Evolutionary conservation across 805 yeast species (phyloP), one percentile per base, ranked within the genome.

Genomic region (Cyberlindnera galapagoensis): DNA sequence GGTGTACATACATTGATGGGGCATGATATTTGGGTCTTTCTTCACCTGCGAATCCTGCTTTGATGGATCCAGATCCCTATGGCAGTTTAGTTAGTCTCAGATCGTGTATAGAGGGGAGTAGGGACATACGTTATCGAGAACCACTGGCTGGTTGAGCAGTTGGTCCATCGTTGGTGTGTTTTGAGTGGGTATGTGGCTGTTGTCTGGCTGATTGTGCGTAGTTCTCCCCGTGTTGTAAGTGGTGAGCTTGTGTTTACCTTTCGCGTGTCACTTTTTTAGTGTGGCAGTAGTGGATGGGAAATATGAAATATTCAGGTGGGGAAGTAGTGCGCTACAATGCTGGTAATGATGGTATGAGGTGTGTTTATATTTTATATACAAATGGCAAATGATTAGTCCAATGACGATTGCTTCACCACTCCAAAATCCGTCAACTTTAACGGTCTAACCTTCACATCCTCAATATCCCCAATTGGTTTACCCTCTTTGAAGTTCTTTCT

Each of bases 31-130:
- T 70, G 4, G 97, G 97, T 43, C 65, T 70, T 30, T 85, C 92
- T 44, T 83, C 94, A 15, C 97, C 96, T 1, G 96, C 94, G 56
- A 88, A 84, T 1, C 97, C 97, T 2, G 94, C 84, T 52, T 86
- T 82, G 34, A 88, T 63, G 23, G 70, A 68, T 2, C 95, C 94
- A 4, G 95, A 80, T 7, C 97, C 96, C 65, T 62, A 13, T 7
- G 11, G n/a, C 24, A 14, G 23, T 10, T 13, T 10, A n/a, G 34
- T 37, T 35, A 36, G 39, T 35, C 12, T 12, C 24, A 18, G 9
- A 8, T 19, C 22, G 8, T 17, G 18, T 10, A 9, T 9, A 9
- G 22, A 12, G 22, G 6, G 12, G 4, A 9, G 13, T 7, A 7
- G 17, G 5, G 3, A 38, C 65, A 24, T 38, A 62, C 74, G 57